Conservation (phyloP, 202 grass and related monocot species). For the Zizania palustris region DNA sequence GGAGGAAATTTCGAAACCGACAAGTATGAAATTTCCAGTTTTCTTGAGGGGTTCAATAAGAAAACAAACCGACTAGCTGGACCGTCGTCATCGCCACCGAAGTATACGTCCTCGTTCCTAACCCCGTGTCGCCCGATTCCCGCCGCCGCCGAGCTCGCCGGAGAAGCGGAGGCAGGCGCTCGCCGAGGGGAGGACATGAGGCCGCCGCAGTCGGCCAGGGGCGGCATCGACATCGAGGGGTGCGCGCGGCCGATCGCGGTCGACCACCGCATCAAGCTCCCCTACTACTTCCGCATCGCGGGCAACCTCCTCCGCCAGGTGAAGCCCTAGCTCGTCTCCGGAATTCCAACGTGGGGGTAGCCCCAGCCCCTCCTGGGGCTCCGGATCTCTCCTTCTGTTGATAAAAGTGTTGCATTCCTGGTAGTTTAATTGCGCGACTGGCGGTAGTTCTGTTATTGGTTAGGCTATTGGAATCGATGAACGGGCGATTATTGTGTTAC, state of each 20-base stretch:
- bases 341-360: not conserved
- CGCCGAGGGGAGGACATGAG: conserved; percentile 46
- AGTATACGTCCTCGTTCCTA: conserved; percentile 37
- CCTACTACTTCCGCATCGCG: conserved; percentile 95
- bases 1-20: too few species aligned
- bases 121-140: conserved; percentile 18
- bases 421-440: not conserved
- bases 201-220: conserved; percentile 42
- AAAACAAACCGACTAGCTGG: not conserved
- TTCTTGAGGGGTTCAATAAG: too few species aligned
- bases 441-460: not conserved
- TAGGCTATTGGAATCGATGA: conserved; percentile 19
- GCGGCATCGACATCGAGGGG: conserved; percentile 71
- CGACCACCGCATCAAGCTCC: conserved; percentile 84
- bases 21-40: too few species aligned
- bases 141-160: conserved; percentile 24
- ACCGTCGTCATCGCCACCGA: conserved; percentile 6
- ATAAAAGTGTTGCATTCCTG: not conserved
- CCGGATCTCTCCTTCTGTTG: conserved; percentile 31
- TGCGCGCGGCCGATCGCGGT: conserved; percentile 70
- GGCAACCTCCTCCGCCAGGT: conserved; percentile 91
- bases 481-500: conserved; percentile 41
- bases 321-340: conserved; percentile 25
- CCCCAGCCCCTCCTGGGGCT: conserved; percentile 2
- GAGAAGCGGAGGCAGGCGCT: conserved; percentile 9